Evolutionary conservation across 2,329 filamentous ascomycete species (phyloP).

Genomic region (Cercospora janseana): DNA sequence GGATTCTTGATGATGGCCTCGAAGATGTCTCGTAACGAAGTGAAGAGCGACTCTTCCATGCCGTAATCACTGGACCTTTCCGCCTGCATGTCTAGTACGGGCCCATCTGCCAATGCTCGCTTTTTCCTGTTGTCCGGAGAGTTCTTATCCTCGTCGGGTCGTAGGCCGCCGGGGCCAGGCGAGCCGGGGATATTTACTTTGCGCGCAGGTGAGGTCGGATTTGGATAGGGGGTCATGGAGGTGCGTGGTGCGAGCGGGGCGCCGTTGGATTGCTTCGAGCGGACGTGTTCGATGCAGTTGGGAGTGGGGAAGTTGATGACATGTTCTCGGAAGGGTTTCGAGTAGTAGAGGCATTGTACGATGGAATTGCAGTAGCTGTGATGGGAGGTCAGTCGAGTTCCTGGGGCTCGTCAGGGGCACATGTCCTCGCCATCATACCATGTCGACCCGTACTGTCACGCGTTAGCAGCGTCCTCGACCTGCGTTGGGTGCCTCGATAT

Average conservation of each 20-base stretch:
- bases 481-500: neutral
- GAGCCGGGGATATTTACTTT: slow-evolving; percentile 56
- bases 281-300: slow-evolving; percentile 67
- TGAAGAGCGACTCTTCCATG: slow-evolving; percentile 94
- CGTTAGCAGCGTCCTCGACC: no score
- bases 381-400: slow-evolving; percentile 12
- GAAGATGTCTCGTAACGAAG: slow-evolving; percentile 93
- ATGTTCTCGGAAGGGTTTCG: slow-evolving; percentile 86
- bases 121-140: slow-evolving; percentile 98
- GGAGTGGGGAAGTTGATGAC: slow-evolving; percentile 85
- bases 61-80: slow-evolving; percentile 78
- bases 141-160: slow-evolving; percentile 90
- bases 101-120: slow-evolving; percentile 81
- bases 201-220: slow-evolving; percentile 37
- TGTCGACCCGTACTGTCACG: slow-evolving; percentile 84
- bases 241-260: slow-evolving; percentile 36
- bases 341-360: slow-evolving; percentile 95
- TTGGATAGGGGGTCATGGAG: slow-evolving; percentile 39
- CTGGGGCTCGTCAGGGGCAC: neutral
- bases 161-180: slow-evolving; percentile 54
- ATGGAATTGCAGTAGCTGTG: slow-evolving; percentile 96
- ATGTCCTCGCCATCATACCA: slow-evolving; percentile 61
- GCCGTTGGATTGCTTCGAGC: slow-evolving; percentile 42
- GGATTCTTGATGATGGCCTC: slow-evolving; percentile 79
- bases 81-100: slow-evolving; percentile 78